Base-by-base conservation (phyloP, 2,329 filamentous ascomycete species). In the Colletotrichum tamarilloi region DNA sequence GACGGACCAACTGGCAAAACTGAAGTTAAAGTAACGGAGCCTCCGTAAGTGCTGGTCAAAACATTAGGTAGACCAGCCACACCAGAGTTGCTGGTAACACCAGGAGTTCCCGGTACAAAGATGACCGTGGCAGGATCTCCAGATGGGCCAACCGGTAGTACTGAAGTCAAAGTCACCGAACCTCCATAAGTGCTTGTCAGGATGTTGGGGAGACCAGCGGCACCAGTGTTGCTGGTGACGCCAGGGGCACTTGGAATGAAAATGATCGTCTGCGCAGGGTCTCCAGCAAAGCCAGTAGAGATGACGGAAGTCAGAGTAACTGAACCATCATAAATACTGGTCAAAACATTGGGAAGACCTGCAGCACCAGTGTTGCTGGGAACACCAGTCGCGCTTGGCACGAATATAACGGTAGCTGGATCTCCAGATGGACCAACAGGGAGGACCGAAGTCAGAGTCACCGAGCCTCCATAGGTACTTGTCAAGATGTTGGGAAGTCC, bases 321-420 rank as follows among this genome's bases (percentile, higher is more conserved):
- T 30, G 62, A 55, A 2, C 68, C 68, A 7, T 28, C 68, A 14
- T 71, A 71, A 22, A 56, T 46, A 35, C 68, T 71, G 7, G 68
- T 71, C 4, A 70, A 22, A 6, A 70, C 12, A n/a, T 49, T 57
- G 6, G 62, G 53, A 11, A 53, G 26, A 0, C 32, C 32, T 5
- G 28, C 9, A 9, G n/a, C 35, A 7, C 24, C 26, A 12, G 35
- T 46, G 7, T 38, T 19, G n/a, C 52, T 67, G 22, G 65, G 65
- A 6, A 38, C 5, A 5, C 24, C 26, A 22, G 66, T 46, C 11
- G 6, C 42, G n/a, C 46, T 66, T 11, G 67, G 67, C 6, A 69
- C 67, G 6, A 65, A 65, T 6, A 69, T 30, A 7, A 46, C 26
- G 16, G 63, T 66, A 2, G 24, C 64, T 24, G 64, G 55, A 19